Evolutionary conservation across 1,284 basidiomycete genomes (phyloP).

Genomic region (Pseudozyma tsukubaensis): DNA sequence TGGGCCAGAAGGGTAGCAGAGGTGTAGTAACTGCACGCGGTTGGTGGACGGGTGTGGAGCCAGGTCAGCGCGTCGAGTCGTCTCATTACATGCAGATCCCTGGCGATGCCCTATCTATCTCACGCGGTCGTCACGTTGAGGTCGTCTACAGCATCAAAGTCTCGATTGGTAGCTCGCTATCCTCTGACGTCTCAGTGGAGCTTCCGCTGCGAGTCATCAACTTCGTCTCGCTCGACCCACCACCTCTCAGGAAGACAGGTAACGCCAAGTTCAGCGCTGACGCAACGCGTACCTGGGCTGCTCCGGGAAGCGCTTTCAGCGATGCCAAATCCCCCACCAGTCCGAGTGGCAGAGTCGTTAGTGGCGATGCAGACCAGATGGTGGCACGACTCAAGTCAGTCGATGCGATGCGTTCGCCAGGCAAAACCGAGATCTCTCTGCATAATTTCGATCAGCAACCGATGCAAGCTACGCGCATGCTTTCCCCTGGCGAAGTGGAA

Average conservation of each 20-base stretch:
- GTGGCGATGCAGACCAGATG: slow-evolving; percentile 37
- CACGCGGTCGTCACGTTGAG: slow-evolving; percentile 81
- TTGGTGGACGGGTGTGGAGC: slow-evolving; percentile 66
- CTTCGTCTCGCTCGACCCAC: slow-evolving; percentile 83
- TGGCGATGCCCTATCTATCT: slow-evolving; percentile 80
- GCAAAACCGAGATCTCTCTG: slow-evolving; percentile 47
- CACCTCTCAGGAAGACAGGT: slow-evolving; percentile 70
- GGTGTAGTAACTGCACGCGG: slow-evolving; percentile 59
- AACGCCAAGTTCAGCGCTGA: slow-evolving; percentile 15
- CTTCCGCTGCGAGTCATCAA: slow-evolving; percentile 81
- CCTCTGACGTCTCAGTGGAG: slow-evolving; percentile 76
- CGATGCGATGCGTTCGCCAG: slow-evolving; percentile 60
- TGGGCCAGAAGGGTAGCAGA: slow-evolving; percentile 61
- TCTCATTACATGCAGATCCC: slow-evolving; percentile 64
- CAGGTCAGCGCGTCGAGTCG: slow-evolving; percentile 55
- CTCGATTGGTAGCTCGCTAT: slow-evolving; percentile 77
- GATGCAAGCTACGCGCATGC: slow-evolving; percentile 19
- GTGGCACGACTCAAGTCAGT: slow-evolving; percentile 59
- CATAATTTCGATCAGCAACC: slow-evolving; percentile 35
- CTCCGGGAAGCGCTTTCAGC: slow-evolving; percentile 11
- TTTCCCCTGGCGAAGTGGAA: slow-evolving; percentile 26
- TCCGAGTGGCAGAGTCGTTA: slow-evolving; percentile 6
- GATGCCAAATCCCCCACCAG: slow-evolving; percentile 11
- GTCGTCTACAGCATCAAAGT: slow-evolving; percentile 82
- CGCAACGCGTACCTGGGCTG: slow-evolving; percentile 22